Base-by-base conservation (phyloP, 169 alveolate species). In the Eimeria tenella region DNA sequence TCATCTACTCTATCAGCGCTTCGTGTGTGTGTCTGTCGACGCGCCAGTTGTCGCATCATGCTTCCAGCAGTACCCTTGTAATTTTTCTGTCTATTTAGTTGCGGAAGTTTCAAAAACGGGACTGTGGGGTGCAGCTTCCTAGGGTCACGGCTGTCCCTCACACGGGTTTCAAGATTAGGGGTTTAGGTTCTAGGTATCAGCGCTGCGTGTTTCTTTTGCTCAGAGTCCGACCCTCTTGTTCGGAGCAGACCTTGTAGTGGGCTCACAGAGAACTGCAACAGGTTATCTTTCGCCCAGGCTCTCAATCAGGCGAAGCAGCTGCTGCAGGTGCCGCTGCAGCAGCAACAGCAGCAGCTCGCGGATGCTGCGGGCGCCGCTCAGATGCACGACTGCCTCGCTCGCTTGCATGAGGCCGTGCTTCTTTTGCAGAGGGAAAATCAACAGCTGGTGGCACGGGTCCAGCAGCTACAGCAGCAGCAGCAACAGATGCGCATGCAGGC, bases 381-480 rank as follows among this genome's bases (percentile, higher is more conserved):
- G 90, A 25, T 82, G 71, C 90, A 82, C 21, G 90, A 82, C 53
- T 82, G 90, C 13, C 60, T 82, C 19, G 53, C 90, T 3, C 71
- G 74, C 42, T 56, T 82, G 49, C 74, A 82, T 8, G 75, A 82
- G 63, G 90, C 90, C 49, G 90, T 82, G 23, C 11, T 82, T 49
- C 60, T 56, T 3, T 11, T 82, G 90, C 90, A 82, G 75, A 31
- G 90, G 75, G 90, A 82, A 55, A 82, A 82, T 13, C 90, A 82
- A 58, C 90, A 56, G 75, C 60, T 82, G 58, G 56, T 11, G 74
- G 53, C 90, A 3, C 74, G 90, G 15, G 58, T 82, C 21, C 90
- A 82, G 75, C 90, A 82, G 90, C 90, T 53, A 71, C 89, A 82
- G 31, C 90, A 82, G 58, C 90, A 82, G 62, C 81, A 70, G 52